Conservation (phyloP, 768 basidiomycete species). For the Asterophora parasitica region DNA sequence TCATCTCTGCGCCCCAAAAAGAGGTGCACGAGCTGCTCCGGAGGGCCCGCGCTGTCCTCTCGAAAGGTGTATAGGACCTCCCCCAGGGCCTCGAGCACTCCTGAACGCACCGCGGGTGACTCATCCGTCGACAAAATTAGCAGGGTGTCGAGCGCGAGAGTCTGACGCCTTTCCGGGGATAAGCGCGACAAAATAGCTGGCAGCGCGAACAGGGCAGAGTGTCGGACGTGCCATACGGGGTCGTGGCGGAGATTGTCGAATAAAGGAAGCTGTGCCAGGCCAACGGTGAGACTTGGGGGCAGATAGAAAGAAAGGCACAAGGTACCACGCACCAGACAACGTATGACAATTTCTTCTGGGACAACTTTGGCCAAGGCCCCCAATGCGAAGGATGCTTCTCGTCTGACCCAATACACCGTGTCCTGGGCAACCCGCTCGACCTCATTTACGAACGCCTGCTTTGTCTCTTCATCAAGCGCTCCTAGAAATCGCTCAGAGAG, state of each 20-base stretch:
- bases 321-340: slow-evolving; percentile 51
- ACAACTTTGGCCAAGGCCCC: slow-evolving; percentile 87
- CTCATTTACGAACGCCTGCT: slow-evolving; percentile 67
- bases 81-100: slow-evolving; percentile 81
- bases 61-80: slow-evolving; percentile 86
- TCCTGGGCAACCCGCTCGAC: slow-evolving; percentile 64
- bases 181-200: slow-evolving; percentile 76
- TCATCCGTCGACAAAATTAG: slow-evolving; percentile 60
- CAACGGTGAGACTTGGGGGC: neutral
- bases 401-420: slow-evolving; percentile 70
- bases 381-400: slow-evolving; percentile 84
- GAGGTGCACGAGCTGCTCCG: slow-evolving; percentile 65
- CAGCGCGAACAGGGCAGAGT: slow-evolving; percentile 81
- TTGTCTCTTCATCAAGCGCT: slow-evolving; percentile 48
- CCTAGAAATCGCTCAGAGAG: slow-evolving; percentile 32
- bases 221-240: slow-evolving; percentile 75
- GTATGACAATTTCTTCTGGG: slow-evolving; percentile 64
- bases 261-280: slow-evolving; percentile 60
- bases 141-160: slow-evolving; percentile 63
- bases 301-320: neutral
- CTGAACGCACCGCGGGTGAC: slow-evolving; percentile 64
- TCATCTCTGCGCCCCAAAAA: slow-evolving; percentile 66
- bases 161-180: slow-evolving; percentile 47
- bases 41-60: slow-evolving; percentile 59
- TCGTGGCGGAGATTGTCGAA: slow-evolving; percentile 71